Conservation (phyloP, 495 filamentous ascomycete genomes). For the Choiromyces venosus region DNA sequence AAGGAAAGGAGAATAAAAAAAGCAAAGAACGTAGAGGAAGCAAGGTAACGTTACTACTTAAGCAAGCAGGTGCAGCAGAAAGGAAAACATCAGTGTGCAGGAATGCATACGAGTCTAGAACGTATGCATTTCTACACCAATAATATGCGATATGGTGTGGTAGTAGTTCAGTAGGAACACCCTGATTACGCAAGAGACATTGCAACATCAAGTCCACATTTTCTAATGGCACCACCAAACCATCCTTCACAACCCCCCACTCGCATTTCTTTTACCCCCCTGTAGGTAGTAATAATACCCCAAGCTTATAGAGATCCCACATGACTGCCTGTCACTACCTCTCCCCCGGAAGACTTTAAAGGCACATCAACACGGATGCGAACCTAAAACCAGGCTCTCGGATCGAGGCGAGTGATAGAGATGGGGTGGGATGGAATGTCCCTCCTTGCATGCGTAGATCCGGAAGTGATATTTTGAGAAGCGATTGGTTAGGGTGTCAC, state of each 20-base stretch:
- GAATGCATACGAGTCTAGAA: too few species aligned
- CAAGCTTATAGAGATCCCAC: background rate
- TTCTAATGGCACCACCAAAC: background rate
- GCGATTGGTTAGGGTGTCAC: background rate
- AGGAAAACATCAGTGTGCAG: too few species aligned
- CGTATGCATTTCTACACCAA: too few species aligned
- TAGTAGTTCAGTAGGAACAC: too few species aligned
- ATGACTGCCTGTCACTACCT: background rate
- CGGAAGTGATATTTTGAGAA: background rate
- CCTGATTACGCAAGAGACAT: too few species aligned
- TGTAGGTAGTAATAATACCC: background rate
- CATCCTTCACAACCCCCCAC: background rate
- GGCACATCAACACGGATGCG: background rate
- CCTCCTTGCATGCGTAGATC: background rate
- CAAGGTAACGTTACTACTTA: conserved; percentile 1
- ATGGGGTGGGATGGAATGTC: background rate
- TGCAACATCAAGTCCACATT: too few species aligned
- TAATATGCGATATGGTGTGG: too few species aligned
- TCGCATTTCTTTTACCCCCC: background rate
- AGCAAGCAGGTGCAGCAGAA: too few species aligned
- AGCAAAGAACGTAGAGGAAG: background rate
- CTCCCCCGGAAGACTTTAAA: background rate
- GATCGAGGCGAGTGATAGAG: background rate
- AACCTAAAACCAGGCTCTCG: background rate
- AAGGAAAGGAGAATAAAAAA: background rate